A percentile compares a stretch with the other conserved stretches of the same genome.
Conservation (phyloP, 1,284 basidiomycete species). For the Hymenochaete sp. region DNA sequence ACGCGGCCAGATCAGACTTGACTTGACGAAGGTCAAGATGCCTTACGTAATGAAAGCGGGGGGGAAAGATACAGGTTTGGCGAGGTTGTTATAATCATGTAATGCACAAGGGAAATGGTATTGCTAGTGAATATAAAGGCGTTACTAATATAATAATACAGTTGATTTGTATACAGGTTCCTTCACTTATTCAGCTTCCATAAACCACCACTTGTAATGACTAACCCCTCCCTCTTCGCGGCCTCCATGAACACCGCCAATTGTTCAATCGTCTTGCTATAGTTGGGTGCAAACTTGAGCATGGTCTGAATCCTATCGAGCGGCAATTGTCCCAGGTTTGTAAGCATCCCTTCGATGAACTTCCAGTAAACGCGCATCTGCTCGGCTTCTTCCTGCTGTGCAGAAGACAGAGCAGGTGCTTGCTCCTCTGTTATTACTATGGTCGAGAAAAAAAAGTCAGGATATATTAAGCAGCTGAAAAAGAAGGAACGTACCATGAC, state of each 20-base stretch:
- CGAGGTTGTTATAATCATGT: too few relatives aligned
- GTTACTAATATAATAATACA: too few relatives aligned
- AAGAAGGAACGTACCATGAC: slow-evolving; percentile 27
- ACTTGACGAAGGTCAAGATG: too few relatives aligned
- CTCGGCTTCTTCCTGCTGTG: slow-evolving; percentile 72
- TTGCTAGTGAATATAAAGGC: too few relatives aligned
- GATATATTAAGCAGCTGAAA: slow-evolving; percentile 1
- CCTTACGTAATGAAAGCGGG: too few relatives aligned
- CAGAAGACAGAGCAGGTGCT: slow-evolving; percentile 40
- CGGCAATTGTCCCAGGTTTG: slow-evolving; percentile 66
- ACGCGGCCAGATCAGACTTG: too few relatives aligned
- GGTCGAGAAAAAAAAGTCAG: slow-evolving; percentile 3
- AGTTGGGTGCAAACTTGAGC: slow-evolving; percentile 72
- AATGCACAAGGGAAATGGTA: too few relatives aligned
- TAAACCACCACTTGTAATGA: slow-evolving; percentile 60
- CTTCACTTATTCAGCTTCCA: slow-evolving; percentile 53
- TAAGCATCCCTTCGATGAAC: slow-evolving; percentile 81
- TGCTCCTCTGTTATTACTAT: slow-evolving; percentile 26
- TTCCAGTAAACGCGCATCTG: slow-evolving; percentile 84
- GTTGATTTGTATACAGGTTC: background rate
- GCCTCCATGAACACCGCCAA: slow-evolving; percentile 70
- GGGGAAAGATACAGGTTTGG: too few relatives aligned
- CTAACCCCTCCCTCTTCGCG: slow-evolving; percentile 64
- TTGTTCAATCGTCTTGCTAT: slow-evolving; percentile 70
- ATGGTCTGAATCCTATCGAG: slow-evolving; percentile 75